These are phyloP conservation scores for Taphrina deformans DNA, from an alignment of 1,139 yeast species.

Conservation along the genomic window DNA sequence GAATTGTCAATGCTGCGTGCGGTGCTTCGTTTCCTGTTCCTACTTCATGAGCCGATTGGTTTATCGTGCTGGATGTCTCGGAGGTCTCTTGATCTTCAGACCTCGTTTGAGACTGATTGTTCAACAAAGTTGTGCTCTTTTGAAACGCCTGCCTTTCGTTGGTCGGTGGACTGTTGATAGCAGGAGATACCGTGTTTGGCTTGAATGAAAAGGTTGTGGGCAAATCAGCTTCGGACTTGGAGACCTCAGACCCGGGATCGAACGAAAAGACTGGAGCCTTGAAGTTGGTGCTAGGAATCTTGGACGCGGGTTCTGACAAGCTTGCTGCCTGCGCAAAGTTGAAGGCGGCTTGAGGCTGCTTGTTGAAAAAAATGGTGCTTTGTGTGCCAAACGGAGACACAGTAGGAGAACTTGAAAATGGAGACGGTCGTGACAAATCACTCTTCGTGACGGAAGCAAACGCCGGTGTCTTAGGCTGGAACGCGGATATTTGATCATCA, in stretches of 20 bases:
- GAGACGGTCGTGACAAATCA: not conserved
- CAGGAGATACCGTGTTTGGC: too few species aligned
- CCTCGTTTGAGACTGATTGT: too few species aligned
- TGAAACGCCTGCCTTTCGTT: too few species aligned
- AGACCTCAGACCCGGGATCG: not conserved
- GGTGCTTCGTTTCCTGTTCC: too few species aligned
- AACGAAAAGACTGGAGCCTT: not conserved
- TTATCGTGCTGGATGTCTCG: too few species aligned
- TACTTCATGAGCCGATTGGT: too few species aligned
- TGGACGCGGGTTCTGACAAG: not conserved
- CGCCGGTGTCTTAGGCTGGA: slow-evolving; percentile 13
- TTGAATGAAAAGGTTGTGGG: not conserved
- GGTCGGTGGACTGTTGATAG: too few species aligned
- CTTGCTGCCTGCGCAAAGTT: slow-evolving; percentile 3
- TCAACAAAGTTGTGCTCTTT: not conserved
- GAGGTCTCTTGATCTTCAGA: too few species aligned
- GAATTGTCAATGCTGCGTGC: too few species aligned
- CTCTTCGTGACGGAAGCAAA: not conserved
- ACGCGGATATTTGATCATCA: not conserved
- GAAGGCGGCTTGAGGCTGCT: not conserved
- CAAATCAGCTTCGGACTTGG: not conserved
- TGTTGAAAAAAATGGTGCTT: not conserved
- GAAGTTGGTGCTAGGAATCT: not conserved
- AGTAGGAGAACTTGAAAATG: not conserved
- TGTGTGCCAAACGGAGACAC: not conserved